Conservation (phyloP, 2,329 filamentous ascomycete genomes). For the Pestalotiopsis sp. region DNA sequence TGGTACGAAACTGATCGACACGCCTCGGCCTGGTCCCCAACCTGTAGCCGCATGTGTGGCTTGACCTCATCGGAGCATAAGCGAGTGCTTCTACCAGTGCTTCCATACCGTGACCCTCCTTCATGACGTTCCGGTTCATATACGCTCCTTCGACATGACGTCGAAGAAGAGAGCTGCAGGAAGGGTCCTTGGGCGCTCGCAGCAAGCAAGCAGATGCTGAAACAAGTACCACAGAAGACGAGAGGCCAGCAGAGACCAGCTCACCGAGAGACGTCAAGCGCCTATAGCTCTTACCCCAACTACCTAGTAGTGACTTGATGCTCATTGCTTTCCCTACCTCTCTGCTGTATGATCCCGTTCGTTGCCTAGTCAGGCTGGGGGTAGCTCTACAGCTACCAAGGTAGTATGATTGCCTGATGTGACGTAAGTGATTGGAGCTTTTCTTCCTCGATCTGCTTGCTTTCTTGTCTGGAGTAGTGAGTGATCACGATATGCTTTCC, state of each 20-base stretch:
- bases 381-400: background rate
- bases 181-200: background rate
- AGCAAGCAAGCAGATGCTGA: background rate
- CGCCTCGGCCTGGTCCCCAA: background rate
- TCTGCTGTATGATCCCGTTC: background rate
- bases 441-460: background rate
- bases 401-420: background rate
- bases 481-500: background rate
- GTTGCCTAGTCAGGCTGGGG: background rate
- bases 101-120: background rate
- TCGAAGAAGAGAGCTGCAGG: slow-evolving; percentile 7
- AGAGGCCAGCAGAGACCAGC: background rate
- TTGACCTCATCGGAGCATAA: slow-evolving; percentile 14
- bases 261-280: background rate
- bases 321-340: background rate
- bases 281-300: background rate
- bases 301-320: background rate
- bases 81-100: slow-evolving; percentile 7
- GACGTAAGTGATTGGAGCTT: slow-evolving; percentile 17
- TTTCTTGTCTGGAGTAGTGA: background rate
- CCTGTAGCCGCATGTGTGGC: slow-evolving; percentile 17
- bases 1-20: slow-evolving; percentile 8
- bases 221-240: background rate
- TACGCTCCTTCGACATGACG: slow-evolving; percentile 12
- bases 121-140: slow-evolving; percentile 16